A percentile compares a stretch with the other conserved stretches of the same genome.
Conservation (phyloP, 331 rosid genomes). For the Malus hybrid region DNA sequence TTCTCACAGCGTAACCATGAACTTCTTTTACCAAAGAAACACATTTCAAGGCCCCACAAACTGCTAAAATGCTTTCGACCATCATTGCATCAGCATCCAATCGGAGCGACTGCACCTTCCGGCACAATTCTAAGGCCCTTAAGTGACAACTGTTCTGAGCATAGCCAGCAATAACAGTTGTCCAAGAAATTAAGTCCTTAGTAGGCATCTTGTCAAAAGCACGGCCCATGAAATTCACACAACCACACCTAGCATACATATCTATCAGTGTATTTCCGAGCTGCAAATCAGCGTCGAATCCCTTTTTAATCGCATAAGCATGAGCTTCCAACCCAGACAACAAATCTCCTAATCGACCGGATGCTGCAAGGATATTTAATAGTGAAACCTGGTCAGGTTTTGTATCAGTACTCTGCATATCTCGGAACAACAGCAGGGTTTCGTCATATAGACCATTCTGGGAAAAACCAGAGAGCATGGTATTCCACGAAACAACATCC, state of each 20-base stretch:
- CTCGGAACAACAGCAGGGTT: conserved; percentile 39
- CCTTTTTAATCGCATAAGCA: conserved; percentile 53
- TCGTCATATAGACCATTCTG: conserved; percentile 48
- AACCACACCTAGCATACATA: conserved; percentile 60
- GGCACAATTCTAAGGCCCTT: conserved; percentile 43
- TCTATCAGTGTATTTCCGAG: conserved; percentile 62
- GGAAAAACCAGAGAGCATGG: conserved; percentile 63
- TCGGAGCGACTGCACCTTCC: conserved; percentile 34
- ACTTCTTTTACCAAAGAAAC: conserved; percentile 44
- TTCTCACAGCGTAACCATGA: conserved; percentile 41
- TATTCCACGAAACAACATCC: conserved; percentile 70
- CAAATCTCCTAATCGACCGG: conserved; percentile 48
- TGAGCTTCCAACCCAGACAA: conserved; percentile 63
- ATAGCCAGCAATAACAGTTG: conserved; percentile 69
- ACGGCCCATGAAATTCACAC: conserved; percentile 43
- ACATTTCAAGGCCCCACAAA: conserved; percentile 42
- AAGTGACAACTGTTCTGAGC: conserved; percentile 44
- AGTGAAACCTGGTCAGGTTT: conserved; percentile 59
- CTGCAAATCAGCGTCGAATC: conserved; percentile 51
- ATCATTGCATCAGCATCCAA: conserved; percentile 50
- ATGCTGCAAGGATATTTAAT: conserved; percentile 48
- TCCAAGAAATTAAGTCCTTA: conserved; percentile 68
- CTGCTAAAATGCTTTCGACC: conserved; percentile 61
- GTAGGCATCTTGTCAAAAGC: conserved; percentile 41
- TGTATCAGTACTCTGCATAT: conserved; percentile 34